Evolutionary conservation across 208 protist species (phyloP).

Genomic region (Herpetomonas samuelpessoai): DNA sequence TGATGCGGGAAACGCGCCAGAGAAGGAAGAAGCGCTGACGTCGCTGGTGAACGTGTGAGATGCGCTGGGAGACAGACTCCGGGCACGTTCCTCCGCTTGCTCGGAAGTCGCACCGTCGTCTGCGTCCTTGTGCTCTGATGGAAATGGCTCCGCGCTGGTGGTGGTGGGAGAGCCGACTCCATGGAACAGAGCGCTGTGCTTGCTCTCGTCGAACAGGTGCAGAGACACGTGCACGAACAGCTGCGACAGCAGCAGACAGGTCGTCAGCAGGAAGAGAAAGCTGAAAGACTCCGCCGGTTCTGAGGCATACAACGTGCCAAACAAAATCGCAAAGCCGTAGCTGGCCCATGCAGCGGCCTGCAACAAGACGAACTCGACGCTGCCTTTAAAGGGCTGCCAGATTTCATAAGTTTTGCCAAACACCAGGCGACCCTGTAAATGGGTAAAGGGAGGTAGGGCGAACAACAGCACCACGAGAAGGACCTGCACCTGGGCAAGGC

Average conservation of each 20-base stretch:
- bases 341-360: slow-evolving; percentile 58
- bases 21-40: not conserved
- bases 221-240: slow-evolving; percentile 69
- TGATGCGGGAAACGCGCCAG: not conserved
- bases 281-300: slow-evolving; percentile 29
- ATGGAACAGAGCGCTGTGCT: not conserved
- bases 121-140: too few species aligned
- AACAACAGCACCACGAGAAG: slow-evolving; percentile 47
- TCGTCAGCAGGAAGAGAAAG: slow-evolving; percentile 42
- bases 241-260: slow-evolving; percentile 51
- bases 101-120: too few species aligned
- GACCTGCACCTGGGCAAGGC: slow-evolving; percentile 12
- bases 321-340: slow-evolving; percentile 60
- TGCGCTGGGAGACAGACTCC: too few species aligned
- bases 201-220: slow-evolving; percentile 31
- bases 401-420: slow-evolving; percentile 57
- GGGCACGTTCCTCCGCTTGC: too few species aligned
- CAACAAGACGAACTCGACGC: slow-evolving; percentile 50
- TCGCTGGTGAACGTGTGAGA: slow-evolving; percentile 3
- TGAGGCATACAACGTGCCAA: slow-evolving; percentile 49
- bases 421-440: slow-evolving; percentile 54
- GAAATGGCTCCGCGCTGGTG: too few species aligned
- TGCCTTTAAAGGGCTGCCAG: slow-evolving; percentile 61
- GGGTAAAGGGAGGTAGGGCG: slow-evolving; percentile 56
- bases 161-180: slow-evolving; percentile 1